Evolutionary conservation across 2,329 filamentous ascomycete genomes (phyloP).

Genomic region (Pseudogymnoascus sp.): DNA sequence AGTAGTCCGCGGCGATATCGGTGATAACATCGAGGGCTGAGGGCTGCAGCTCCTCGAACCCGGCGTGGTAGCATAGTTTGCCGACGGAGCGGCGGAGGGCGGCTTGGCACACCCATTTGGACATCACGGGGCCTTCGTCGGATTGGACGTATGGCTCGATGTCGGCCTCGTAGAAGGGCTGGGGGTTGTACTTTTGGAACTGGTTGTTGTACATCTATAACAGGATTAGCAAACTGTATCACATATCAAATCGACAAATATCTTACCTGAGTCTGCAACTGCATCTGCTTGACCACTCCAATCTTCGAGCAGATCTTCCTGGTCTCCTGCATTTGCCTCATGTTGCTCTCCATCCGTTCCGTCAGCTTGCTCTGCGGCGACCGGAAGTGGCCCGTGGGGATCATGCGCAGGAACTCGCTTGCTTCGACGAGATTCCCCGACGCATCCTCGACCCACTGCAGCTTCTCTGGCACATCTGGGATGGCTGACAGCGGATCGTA

Average conservation of each 20-base stretch:
- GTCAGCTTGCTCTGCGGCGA: constrained; percentile 66
- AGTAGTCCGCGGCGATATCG: constrained; percentile 82
- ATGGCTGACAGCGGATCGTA: constrained; percentile 82
- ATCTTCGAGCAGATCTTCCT: constrained; percentile 94
- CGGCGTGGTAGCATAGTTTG: constrained; percentile 91
- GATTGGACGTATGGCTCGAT: constrained; percentile 83
- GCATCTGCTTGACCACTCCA: constrained; percentile 98
- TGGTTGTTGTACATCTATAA: constrained; percentile 88
- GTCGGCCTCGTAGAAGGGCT: constrained; percentile 80
- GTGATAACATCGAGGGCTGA: constrained; percentile 86
- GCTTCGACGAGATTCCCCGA: constrained; percentile 86
- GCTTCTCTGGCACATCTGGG: constrained; percentile 68
- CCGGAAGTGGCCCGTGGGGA: constrained; percentile 66
- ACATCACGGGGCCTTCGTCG: constrained; percentile 82
- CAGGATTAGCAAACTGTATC: neutral
- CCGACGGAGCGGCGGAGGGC: constrained; percentile 84
- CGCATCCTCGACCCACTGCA: constrained; percentile 82
- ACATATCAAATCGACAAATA: neutral
- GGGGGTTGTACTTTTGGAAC: constrained; percentile 90
- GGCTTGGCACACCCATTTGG: constrained; percentile 69
- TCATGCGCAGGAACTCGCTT: constrained; percentile 69
- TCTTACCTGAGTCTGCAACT: constrained; percentile 84
- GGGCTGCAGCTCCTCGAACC: constrained; percentile 94
- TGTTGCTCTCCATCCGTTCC: constrained; percentile 79
- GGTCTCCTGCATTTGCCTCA: constrained; percentile 93